A percentile compares a stretch with the other conserved stretches of the same genome.
Conservation (phyloP, 1,139 yeast genomes). For the Casaregolazyma suthepensis region DNA sequence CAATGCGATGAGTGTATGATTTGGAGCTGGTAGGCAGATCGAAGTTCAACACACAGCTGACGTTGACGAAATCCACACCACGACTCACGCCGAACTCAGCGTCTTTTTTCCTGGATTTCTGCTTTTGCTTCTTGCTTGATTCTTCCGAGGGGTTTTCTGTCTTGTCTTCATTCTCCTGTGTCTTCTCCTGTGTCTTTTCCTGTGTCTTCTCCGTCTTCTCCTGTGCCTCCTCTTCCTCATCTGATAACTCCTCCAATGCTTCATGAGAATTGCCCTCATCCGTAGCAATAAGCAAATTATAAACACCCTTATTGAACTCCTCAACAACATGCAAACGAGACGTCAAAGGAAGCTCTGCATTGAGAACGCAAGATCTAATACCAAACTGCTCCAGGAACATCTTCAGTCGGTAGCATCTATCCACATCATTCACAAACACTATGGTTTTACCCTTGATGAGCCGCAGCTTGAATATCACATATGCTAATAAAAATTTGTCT, state of each 20-base stretch:
- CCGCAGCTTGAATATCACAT: conserved; percentile 84
- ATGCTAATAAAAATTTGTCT: conserved; percentile 84
- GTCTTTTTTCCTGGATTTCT: conserved; percentile 27
- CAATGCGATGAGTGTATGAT: conserved; percentile 89
- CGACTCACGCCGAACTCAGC: conserved; percentile 89
- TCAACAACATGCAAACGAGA: conserved; percentile 94
- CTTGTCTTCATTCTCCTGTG: conserved; percentile 1
- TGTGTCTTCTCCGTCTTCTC: conserved; percentile 18
- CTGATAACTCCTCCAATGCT: conserved; percentile 36
- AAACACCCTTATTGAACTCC: conserved; percentile 86
- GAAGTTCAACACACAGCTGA: conserved; percentile 92
- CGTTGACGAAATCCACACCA: conserved; percentile 95
- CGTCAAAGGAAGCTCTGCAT: conserved; percentile 87
- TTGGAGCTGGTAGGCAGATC: conserved; percentile 89
- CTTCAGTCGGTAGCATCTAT: conserved; percentile 89
- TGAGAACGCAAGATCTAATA: conserved; percentile 77
- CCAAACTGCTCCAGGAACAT: conserved; percentile 94
- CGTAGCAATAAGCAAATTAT: conserved; percentile 85
- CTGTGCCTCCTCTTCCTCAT: conserved; percentile 21
- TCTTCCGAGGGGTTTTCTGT: conserved; percentile 8
- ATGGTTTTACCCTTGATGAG: conserved; percentile 88
- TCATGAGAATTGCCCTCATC: conserved; percentile 41
- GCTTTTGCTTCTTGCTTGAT: conserved; percentile 13
- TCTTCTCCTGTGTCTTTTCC: conserved; percentile 17
- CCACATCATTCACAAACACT: conserved; percentile 87